Base-by-base conservation (phyloP, 2,329 filamentous ascomycete genomes). In the Coleophoma cylindrospora region DNA sequence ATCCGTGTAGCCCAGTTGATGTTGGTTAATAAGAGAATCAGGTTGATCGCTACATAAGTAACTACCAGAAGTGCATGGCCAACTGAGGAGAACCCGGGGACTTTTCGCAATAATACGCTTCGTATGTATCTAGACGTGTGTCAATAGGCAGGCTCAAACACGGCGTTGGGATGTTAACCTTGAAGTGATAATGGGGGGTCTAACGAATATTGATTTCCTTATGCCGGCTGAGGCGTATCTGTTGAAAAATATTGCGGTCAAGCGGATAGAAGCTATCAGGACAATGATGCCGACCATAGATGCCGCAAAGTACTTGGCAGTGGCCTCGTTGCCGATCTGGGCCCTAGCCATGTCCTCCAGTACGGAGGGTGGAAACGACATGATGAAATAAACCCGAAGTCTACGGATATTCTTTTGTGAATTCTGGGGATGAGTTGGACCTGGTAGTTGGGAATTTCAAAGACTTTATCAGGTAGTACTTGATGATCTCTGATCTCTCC, bases 81-180 rank as follows among this genome's bases (percentile, higher is more conserved):
- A 19, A 59, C 59, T 5, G 66, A 70, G 5, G 64, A 61, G 48
- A 72, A 69, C n/a, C 65, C 68, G 6, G 64, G 59, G 19, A 70
- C 47, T 33, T 53, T 49, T 13, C 51, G 55, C 33, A 51, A 43
- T n/a, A 54, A 21, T 13, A 51, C 33, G 3, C 45, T 51, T 21
- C 47, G 19, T 14, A 43, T 14, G 27, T 32, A 14, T 36, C 43
- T 46, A 21, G 14, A 41, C 13, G 3, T 13, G 15, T 21, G 22
- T 19, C 19, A 38, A 17, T 17, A 38, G 7, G 14, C 3, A 9
- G 14, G 7, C 15, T 17, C 15, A 13, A 19, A 22, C 10, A 27
- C 22, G 21, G 22, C 4, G 15, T 27, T 8, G 3, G 32, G 14
- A 17, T 33, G 12, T 13, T 32, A 4, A 32, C 41, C 41, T 44